phyloP scores from a whole-genome alignment of 345 rosid species.

The Psidium friedrichsthalianum region DNA sequence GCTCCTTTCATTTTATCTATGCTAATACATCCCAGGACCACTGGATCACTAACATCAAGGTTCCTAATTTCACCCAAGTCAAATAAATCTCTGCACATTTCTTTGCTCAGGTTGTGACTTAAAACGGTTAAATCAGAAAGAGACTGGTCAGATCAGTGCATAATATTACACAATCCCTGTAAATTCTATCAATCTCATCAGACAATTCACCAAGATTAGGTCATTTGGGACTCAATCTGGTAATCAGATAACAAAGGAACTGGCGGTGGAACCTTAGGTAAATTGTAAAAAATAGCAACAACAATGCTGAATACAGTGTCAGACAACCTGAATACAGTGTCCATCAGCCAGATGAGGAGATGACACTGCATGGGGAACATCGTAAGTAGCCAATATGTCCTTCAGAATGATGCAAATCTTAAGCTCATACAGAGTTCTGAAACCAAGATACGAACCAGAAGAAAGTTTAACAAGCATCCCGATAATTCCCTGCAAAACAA shows the following conservation, averaged over 20 bases:
- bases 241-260: neutral
- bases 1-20: neutral
- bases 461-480: conserved; percentile 75
- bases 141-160: neutral
- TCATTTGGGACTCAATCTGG: neutral
- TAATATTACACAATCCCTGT: neutral
- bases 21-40: neutral
- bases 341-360: conserved; percentile 47
- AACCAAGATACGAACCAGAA: conserved; percentile 64
- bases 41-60: neutral
- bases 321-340: conserved; percentile 53
- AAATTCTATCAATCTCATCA: neutral
- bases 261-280: neutral
- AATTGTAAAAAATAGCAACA: neutral
- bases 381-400: conserved; percentile 61
- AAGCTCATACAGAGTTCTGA: conserved; percentile 66
- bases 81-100: neutral
- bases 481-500: conserved; percentile 58
- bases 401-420: conserved; percentile 63
- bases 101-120: neutral
- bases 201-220: neutral
- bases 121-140: neutral
- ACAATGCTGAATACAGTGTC: neutral
- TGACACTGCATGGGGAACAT: conserved; percentile 59
- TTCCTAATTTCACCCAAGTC: neutral